Conservation (phyloP, 192 early-diverging fungal species). For the Linnemannia zychae region DNA sequence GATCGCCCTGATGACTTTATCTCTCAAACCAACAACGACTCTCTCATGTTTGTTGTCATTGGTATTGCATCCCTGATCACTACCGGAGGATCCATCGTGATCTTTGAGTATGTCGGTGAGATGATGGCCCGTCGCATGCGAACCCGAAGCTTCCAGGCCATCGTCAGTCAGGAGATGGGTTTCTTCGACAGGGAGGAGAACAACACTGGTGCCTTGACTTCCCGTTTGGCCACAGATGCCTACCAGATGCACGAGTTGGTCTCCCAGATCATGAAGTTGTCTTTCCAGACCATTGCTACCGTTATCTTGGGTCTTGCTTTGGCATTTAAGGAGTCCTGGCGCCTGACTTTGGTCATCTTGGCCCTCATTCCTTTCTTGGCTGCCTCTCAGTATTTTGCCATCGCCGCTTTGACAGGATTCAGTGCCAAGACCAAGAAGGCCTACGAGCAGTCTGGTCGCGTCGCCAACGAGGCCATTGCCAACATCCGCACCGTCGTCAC, state of each 20-base stretch:
- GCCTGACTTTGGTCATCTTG: conserved; percentile 73
- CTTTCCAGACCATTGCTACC: conserved; percentile 59
- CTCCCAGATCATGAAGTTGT: conserved; percentile 66
- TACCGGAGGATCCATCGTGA: conserved; percentile 40
- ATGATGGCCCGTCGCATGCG: conserved; percentile 53
- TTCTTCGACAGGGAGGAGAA: conserved; percentile 87
- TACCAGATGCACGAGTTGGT: conserved; percentile 73
- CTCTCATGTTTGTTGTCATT: conserved; percentile 59
- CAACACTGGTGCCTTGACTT: conserved; percentile 84
- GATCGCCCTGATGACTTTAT: conserved; percentile 10
- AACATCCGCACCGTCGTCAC: conserved; percentile 89
- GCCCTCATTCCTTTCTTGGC: conserved; percentile 77
- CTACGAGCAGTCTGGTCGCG: conserved; percentile 75
- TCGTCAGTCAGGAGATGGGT: conserved; percentile 89
- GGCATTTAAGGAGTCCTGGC: conserved; percentile 72
- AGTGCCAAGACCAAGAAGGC: conserved; percentile 68
- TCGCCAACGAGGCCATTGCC: conserved; percentile 87
- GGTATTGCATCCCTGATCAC: conserved; percentile 65
- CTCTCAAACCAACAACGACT: conserved; percentile 59
- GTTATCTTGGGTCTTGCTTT: conserved; percentile 43
- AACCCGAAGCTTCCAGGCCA: conserved; percentile 59
- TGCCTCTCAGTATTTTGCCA: conserved; percentile 74
- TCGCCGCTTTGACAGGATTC: conserved; percentile 61
- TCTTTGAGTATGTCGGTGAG: conserved; percentile 48
- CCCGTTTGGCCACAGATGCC: conserved; percentile 84